Conservation (phyloP, 2,329 filamentous ascomycete species). For the Boeremia lycopersici region DNA sequence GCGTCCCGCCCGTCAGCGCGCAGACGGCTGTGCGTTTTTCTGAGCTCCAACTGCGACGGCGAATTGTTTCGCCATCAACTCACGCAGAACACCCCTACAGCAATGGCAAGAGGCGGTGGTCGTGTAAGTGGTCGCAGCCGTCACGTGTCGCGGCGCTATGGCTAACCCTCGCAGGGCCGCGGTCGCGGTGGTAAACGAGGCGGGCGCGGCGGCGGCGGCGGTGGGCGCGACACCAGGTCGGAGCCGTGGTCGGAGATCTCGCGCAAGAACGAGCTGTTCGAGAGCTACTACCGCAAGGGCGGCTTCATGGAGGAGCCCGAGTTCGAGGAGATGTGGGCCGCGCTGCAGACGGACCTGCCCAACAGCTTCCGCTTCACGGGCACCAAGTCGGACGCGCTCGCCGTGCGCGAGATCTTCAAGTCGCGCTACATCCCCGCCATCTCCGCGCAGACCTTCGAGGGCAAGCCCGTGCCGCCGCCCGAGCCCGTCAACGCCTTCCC, state of each 20-base stretch:
- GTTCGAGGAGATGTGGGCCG: slow-evolving; percentile 80
- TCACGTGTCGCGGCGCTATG: slow-evolving; percentile 1
- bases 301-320: slow-evolving; percentile 79
- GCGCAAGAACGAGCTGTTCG: slow-evolving; percentile 83
- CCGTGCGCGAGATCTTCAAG: slow-evolving; percentile 87
- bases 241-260: slow-evolving; percentile 61
- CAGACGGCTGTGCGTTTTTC: slow-evolving; percentile 27
- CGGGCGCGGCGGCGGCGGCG: slow-evolving; percentile 36
- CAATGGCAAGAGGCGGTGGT: slow-evolving; percentile 38
- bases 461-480: slow-evolving; percentile 79
- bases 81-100: slow-evolving; percentile 19
- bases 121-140: slow-evolving; percentile 29
- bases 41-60: slow-evolving; percentile 31
- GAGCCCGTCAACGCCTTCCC: slow-evolving; percentile 89
- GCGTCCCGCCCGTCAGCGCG: background rate
- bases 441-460: slow-evolving; percentile 81
- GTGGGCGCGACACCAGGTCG: slow-evolving; percentile 37
- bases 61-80: slow-evolving; percentile 15
- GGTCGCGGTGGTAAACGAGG: slow-evolving; percentile 41
- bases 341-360: slow-evolving; percentile 81
- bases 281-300: slow-evolving; percentile 78
- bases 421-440: slow-evolving; percentile 91
- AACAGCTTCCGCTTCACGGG: slow-evolving; percentile 98
- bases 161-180: slow-evolving; percentile 34
- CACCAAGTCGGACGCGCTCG: slow-evolving; percentile 91